Evolutionary conservation across 192 early-diverging fungal genomes (phyloP), one percentile per base, ranked within the genome.

Genomic region (Geosiphon pyriformis): DNA sequence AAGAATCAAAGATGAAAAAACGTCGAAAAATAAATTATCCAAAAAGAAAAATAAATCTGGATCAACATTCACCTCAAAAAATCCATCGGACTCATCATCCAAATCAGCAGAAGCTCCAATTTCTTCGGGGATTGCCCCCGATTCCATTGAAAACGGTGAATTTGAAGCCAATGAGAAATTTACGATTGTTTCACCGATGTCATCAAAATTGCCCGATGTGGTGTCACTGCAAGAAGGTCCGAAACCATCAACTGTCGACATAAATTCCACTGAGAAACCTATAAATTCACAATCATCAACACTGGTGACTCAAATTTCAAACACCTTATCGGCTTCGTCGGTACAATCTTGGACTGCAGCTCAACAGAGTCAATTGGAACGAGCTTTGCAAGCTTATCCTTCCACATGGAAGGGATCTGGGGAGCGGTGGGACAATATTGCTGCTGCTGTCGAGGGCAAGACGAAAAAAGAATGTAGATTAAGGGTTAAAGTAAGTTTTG

Each of bases 351-450:
- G 86, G 86, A 73, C 77, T 4, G 63, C 78, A 8, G 73, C 64
- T 6, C 77, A 85, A 35, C 86, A 88, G 63, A 66, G 72, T 22
- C 58, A 74, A 60, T 70, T 88, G 12, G 85, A 88, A 57, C 54
- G 73, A 0, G 86, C 83, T 4, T 68, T 88, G 72, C 78, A 83
- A 52, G 67, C 73, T 8, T 85, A 80, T 64, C 86, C 86, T 15
- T 80, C 82, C 0, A 70, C 72, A 0, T 86, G 79, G 72, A 78
- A 77, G 15, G 82, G 79, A 2, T 73, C 77, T 29, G 81, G 72
- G 6, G 86, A 88, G 42, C 78, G 86, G 17, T 88, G 85, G 83
- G 85, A 88, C 49, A 82, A 81, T 51, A 82, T 88, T 63, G 82
- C 86, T 1, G 73, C 70, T 23, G 61, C 69, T 11, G 85, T 88